phyloP scores from a whole-genome alignment of 441 rosid species.

The Populus hybrid region DNA sequence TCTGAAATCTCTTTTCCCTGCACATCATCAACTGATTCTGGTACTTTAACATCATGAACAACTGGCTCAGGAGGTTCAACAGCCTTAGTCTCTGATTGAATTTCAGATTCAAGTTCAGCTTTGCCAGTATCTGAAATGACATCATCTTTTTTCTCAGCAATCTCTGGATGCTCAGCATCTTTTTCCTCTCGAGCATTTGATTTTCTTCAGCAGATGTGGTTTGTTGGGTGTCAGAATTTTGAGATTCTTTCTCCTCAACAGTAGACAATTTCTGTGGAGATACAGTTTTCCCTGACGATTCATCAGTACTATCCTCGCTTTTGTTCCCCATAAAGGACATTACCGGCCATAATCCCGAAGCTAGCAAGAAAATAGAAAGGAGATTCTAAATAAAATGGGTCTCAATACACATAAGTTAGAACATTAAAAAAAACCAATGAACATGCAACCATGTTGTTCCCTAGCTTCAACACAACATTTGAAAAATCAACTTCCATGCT shows the following conservation, averaged over 20 bases:
- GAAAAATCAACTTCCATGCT: background rate
- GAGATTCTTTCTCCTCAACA: constrained; percentile 37
- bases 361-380: constrained; percentile 24
- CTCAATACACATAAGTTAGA: background rate
- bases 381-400: background rate
- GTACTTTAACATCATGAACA: constrained; percentile 22
- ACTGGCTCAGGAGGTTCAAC: constrained; percentile 39
- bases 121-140: constrained; percentile 33
- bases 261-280: constrained; percentile 31
- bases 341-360: constrained; percentile 78
- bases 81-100: constrained; percentile 19
- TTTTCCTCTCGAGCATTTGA: constrained; percentile 24
- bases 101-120: constrained; percentile 37
- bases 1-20: constrained; percentile 41
- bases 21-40: constrained; percentile 32
- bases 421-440: background rate
- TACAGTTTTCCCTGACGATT: constrained; percentile 34
- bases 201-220: constrained; percentile 41
- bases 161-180: constrained; percentile 34
- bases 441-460: background rate
- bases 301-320: constrained; percentile 42
- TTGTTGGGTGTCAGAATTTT: constrained; percentile 20
- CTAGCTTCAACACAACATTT: background rate
- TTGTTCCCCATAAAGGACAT: constrained; percentile 80
- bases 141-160: constrained; percentile 33